Evolutionary conservation across 148 eudicot species (phyloP).

Genomic region (Vaccinium corymbosum): DNA sequence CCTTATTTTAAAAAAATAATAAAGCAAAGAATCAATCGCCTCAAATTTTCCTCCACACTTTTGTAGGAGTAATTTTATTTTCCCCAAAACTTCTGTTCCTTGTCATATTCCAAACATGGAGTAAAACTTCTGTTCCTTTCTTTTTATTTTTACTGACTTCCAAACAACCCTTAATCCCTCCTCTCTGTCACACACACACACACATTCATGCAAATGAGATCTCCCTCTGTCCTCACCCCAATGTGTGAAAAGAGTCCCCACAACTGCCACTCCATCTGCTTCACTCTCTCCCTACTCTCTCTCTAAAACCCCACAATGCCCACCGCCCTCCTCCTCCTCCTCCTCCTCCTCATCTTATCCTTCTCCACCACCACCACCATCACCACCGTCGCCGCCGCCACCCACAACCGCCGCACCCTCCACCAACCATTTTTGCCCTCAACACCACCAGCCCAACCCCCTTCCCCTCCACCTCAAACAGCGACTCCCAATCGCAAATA

Average conservation of each 20-base stretch:
- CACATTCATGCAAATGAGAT: no score
- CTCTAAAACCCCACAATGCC: constrained; percentile 12
- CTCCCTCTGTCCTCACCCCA: no score
- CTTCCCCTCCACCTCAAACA: constrained; percentile 32
- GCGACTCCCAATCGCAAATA: constrained; percentile 23
- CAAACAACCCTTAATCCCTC: no score
- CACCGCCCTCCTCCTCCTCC: constrained; percentile 19
- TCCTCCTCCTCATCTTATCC: constrained; percentile 30
- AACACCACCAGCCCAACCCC: constrained; percentile 33
- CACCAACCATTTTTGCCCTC: constrained; percentile 88
- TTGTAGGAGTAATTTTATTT: no score
- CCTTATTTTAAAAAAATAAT: no score
- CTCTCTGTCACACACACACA: no score
- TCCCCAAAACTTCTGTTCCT: no score
- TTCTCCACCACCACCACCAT: not conserved
- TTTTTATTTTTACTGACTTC: no score
- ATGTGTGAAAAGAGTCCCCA: not conserved
- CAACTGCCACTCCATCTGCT: not conserved
- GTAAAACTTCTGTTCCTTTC: no score
- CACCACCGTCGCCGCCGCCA: constrained; percentile 9
- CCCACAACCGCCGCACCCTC: constrained; percentile 61
- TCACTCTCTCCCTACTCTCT: not conserved
- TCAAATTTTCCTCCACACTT: no score
- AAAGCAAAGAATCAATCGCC: no score
- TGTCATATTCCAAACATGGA: no score